phyloP scores from a whole-genome alignment of 257 asterid genomes.

The Rubia yunnanensis region DNA sequence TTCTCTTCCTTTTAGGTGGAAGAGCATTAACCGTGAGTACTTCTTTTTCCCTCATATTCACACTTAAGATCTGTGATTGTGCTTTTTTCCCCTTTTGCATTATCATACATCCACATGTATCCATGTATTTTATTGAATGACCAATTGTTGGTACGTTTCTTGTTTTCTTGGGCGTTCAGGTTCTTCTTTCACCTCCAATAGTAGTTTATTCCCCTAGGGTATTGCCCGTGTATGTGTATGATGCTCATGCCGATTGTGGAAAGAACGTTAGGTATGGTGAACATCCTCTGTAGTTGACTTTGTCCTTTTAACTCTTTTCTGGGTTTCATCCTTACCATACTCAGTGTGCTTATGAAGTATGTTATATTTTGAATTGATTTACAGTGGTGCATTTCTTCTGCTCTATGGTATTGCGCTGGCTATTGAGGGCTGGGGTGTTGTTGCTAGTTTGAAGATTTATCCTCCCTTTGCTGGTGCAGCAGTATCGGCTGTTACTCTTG shows the following conservation, averaged over 20 bases:
- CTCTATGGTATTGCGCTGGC: constrained; percentile 96
- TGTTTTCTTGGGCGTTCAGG: constrained; percentile 35
- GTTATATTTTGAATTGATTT: not conserved
- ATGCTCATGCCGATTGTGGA: constrained; percentile 99
- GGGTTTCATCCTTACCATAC: not conserved
- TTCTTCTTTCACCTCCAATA: constrained; percentile 97
- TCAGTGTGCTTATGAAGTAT: not conserved
- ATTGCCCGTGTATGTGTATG: constrained; percentile 94
- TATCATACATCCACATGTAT: not conserved
- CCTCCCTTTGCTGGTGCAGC: constrained; percentile 99
- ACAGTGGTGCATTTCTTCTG: constrained; percentile 94
- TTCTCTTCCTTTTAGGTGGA: constrained; percentile 93
- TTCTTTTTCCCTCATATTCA: constrained; percentile 3
- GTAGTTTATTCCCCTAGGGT: constrained; percentile 98
- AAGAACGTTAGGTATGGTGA: constrained; percentile 78
- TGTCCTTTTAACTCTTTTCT: not conserved
- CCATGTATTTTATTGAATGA: not conserved
- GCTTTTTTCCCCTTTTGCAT: not conserved
- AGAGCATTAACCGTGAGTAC: constrained; percentile 94
- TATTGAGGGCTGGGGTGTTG: constrained; percentile 99
- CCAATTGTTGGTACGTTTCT: constrained; percentile 1
- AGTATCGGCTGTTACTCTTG: constrained; percentile 93
- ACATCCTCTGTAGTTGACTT: not conserved
- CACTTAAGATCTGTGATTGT: not conserved
- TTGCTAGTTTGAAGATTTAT: constrained; percentile 93